Conservation (phyloP, 345 rosid genomes). For the Aquilaria malaccensis region DNA sequence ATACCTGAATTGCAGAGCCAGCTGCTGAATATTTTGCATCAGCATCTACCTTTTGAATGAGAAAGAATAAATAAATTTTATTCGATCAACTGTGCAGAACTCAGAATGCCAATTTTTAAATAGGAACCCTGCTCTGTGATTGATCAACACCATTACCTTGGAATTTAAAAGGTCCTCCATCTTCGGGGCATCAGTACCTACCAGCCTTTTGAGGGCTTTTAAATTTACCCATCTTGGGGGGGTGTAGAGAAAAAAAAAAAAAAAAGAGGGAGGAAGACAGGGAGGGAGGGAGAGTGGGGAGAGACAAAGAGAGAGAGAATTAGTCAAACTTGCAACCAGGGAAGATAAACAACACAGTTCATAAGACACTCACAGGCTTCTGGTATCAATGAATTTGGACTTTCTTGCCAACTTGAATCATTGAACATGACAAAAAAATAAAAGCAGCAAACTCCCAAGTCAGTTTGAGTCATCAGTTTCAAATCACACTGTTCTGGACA, state of each 20-base stretch:
- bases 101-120: neutral
- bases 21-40: constrained; percentile 21
- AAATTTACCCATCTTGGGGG: constrained; percentile 44
- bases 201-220: constrained; percentile 41
- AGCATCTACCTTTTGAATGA: constrained; percentile 18
- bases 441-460: constrained; percentile 2
- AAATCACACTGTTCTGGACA: constrained; percentile 5
- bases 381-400: constrained; percentile 42
- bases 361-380: constrained; percentile 38
- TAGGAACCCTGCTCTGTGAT: neutral
- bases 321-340: constrained; percentile 1
- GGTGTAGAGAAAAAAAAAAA: neutral
- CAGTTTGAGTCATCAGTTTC: constrained; percentile 10
- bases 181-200: constrained; percentile 29
- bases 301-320: constrained; percentile 1
- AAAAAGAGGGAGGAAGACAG: too few species aligned
- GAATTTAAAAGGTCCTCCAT: constrained; percentile 18
- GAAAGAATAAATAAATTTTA: neutral
- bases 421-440: constrained; percentile 16
- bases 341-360: neutral
- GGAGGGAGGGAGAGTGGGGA: too few species aligned
- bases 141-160: constrained; percentile 23
- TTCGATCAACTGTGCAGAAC: neutral
- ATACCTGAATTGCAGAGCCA: constrained; percentile 34
- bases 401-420: constrained; percentile 27